Conservation (phyloP, 2,329 filamentous ascomycete genomes). For the Paradendryphiella salina region DNA sequence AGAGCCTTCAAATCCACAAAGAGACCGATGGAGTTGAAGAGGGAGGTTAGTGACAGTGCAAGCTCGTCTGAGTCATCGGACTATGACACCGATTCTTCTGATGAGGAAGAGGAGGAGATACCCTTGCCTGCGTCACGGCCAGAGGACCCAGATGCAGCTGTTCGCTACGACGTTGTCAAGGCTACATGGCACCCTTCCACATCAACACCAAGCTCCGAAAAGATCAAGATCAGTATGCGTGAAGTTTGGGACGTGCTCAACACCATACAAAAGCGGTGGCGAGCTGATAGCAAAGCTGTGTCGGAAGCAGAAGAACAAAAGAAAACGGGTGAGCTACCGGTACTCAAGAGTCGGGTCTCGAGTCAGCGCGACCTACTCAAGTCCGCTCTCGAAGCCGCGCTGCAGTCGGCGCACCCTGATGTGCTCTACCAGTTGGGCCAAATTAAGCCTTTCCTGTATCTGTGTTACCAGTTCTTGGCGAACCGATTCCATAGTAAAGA, state of each 20-base stretch:
- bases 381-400: constrained; percentile 51
- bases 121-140: constrained; percentile 59
- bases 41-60: constrained; percentile 50
- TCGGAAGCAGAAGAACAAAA: constrained; percentile 62
- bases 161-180: constrained; percentile 63
- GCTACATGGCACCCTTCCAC: constrained; percentile 63
- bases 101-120: constrained; percentile 59
- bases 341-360: constrained; percentile 60
- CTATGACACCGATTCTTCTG: constrained; percentile 57
- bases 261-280: constrained; percentile 64
- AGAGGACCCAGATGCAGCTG: constrained; percentile 56
- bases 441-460: constrained; percentile 49
- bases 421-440: constrained; percentile 49
- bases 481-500: constrained; percentile 54
- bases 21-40: constrained; percentile 23
- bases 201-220: constrained; percentile 53
- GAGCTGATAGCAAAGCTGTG: constrained; percentile 59
- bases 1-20: constrained; percentile 25
- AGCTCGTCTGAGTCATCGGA: constrained; percentile 53
- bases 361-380: constrained; percentile 62
- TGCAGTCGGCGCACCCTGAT: constrained; percentile 53
- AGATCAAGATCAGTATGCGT: constrained; percentile 59
- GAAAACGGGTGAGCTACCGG: constrained; percentile 56
- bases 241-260: constrained; percentile 64
- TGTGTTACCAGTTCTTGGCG: constrained; percentile 55